Evolutionary conservation across 2,329 filamentous ascomycete species (phyloP).

Genomic region (Cladosporium cucumerinum): DNA sequence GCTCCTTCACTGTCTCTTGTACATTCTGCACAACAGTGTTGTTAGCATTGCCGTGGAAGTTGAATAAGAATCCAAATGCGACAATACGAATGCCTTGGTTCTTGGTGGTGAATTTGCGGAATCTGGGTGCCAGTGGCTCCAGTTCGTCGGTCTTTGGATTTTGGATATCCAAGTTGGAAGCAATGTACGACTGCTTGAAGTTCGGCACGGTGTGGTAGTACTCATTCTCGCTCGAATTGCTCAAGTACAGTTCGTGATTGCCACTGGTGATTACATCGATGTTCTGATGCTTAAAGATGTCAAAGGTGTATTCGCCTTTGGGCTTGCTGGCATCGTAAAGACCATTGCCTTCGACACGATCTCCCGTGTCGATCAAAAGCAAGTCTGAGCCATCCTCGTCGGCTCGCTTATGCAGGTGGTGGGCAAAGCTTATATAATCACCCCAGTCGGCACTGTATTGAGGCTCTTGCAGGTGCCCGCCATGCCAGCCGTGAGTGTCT

Average conservation of each 20-base stretch:
- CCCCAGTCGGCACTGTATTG: constrained; percentile 97
- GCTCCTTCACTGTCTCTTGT: constrained; percentile 72
- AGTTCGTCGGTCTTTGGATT: constrained; percentile 67
- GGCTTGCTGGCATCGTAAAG: constrained; percentile 87
- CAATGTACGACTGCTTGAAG: constrained; percentile 75
- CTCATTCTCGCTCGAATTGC: constrained; percentile 73
- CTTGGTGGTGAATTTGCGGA: constrained; percentile 86
- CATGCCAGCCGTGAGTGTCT: constrained; percentile 92
- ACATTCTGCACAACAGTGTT: constrained; percentile 84
- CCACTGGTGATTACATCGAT: constrained; percentile 84
- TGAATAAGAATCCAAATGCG: constrained; percentile 91
- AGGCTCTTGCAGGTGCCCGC: constrained; percentile 84
- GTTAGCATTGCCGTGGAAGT: constrained; percentile 87
- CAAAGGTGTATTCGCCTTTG: constrained; percentile 83
- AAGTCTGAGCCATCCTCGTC: constrained; percentile 78
- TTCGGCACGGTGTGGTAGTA: constrained; percentile 77
- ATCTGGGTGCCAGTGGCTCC: constrained; percentile 75
- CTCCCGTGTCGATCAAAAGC: constrained; percentile 91
- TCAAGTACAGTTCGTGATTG: constrained; percentile 92
- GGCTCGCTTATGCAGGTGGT: constrained; percentile 74
- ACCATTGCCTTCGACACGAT: constrained; percentile 89
- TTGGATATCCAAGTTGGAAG: constrained; percentile 89
- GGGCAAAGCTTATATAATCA: constrained; percentile 90
- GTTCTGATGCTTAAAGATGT: constrained; percentile 77
- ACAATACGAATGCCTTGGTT: constrained; percentile 79